Conservation (phyloP, 371 early-diverging fungal genomes). For the Cladochytrium tenue region DNA sequence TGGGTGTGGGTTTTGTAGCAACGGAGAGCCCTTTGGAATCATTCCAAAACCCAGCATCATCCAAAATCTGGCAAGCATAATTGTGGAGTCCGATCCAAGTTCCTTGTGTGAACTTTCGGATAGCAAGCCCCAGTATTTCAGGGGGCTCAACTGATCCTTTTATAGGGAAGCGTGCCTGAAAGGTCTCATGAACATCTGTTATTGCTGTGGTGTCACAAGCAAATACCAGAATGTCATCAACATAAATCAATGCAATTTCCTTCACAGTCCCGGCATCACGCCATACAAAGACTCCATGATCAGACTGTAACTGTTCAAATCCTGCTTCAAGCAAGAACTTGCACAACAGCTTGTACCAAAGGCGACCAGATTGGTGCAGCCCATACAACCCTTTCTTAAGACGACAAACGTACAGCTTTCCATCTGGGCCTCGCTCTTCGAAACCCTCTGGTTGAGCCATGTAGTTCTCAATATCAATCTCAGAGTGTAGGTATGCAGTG, state of each 20-base stretch:
- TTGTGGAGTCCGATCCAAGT: too few relatives aligned
- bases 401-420: constrained; percentile 1
- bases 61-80: constrained; percentile 10
- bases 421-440: constrained; percentile 5
- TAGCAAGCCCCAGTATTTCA: too few relatives aligned
- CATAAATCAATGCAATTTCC: constrained; percentile 4
- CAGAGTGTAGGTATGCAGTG: background rate
- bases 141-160: too few relatives aligned
- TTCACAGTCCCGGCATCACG: background rate
- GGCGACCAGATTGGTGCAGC: constrained; percentile 15
- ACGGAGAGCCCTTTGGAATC: background rate
- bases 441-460: background rate
- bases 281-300: constrained; percentile 10
- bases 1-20: constrained; percentile 15
- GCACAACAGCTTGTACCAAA: constrained; percentile 8
- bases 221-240: constrained; percentile 21
- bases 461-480: background rate
- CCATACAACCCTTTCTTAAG: constrained; percentile 16
- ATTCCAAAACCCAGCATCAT: constrained; percentile 2
- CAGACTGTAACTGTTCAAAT: constrained; percentile 9
- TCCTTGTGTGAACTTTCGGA: too few relatives aligned
- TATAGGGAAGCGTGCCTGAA: too few relatives aligned
- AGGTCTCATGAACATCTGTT: too few relatives aligned
- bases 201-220: too few relatives aligned
- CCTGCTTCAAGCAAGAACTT: background rate